These are phyloP conservation scores for Aphanomyces euteiches DNA, from an alignment of 352 stramenopile species.

Conservation along the genomic window DNA sequence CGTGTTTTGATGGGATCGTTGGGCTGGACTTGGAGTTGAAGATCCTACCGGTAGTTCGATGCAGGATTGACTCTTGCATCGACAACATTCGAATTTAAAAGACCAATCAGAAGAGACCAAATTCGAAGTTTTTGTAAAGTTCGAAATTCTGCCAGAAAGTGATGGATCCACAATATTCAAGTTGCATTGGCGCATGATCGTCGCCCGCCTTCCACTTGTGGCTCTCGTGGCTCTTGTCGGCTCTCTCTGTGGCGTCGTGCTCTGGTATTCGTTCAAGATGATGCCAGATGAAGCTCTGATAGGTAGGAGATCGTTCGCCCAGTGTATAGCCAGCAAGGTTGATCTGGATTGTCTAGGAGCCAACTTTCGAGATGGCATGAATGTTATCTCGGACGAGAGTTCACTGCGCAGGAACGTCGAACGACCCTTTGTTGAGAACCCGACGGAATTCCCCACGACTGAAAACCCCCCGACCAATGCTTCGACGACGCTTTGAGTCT, in stretches of 20 bases:
- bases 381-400: slow-evolving; percentile 9
- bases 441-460: background rate
- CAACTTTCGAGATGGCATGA: slow-evolving; percentile 12
- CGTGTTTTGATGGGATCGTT: no score
- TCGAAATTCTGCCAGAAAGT: background rate
- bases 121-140: slow-evolving; percentile 4
- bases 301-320: background rate
- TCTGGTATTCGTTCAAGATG: slow-evolving; percentile 26
- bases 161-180: background rate
- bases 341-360: background rate
- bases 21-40: no score
- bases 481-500: background rate
- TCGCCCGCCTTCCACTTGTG: background rate
- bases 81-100: background rate
- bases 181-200: background rate
- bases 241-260: slow-evolving; percentile 4
- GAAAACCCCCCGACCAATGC: background rate
- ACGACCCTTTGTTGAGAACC: slow-evolving; percentile 4
- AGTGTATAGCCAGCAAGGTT: no score
- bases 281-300: slow-evolving; percentile 9
- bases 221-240: slow-evolving; percentile 1
- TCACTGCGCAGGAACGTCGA: background rate
- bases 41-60: no score
- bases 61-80: no score
- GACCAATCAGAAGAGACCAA: background rate